Percentiles rank a stretch among this genome's conserved stretches.
phyloP scores from a whole-genome alignment of 106 monocot species.

The Dendrobium nobile region DNA sequence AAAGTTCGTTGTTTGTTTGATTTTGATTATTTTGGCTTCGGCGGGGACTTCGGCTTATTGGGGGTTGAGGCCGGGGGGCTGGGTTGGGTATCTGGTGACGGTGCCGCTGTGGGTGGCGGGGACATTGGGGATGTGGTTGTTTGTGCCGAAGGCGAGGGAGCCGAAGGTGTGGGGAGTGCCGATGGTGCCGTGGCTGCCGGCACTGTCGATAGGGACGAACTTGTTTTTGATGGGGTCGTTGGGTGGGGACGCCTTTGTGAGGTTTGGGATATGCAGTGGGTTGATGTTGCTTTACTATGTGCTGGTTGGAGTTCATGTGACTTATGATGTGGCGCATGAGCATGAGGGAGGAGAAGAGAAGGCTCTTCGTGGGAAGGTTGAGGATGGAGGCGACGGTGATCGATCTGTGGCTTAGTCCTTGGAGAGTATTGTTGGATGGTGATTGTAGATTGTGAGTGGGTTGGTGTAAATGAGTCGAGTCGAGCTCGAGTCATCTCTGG shows the following conservation, averaged over 20 bases:
- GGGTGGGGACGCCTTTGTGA: constrained; percentile 37
- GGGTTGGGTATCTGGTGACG: constrained; percentile 43
- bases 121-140: constrained; percentile 30
- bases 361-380: background rate
- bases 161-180: constrained; percentile 78
- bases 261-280: constrained; percentile 53
- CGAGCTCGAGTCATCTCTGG: too few species aligned
- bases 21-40: constrained; percentile 33
- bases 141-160: constrained; percentile 27
- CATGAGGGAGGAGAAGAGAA: background rate
- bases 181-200: constrained; percentile 69
- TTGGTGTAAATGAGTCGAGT: too few species aligned
- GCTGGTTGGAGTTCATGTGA: constrained; percentile 61
- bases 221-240: constrained; percentile 78
- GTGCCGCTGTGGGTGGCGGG: constrained; percentile 38
- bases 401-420: too few species aligned
- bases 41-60: constrained; percentile 46
- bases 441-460: too few species aligned
- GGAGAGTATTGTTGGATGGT: too few species aligned
- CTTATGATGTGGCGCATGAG: constrained; percentile 53
- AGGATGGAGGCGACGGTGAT: background rate
- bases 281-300: constrained; percentile 68
- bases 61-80: constrained; percentile 28
- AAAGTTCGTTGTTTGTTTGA: constrained; percentile 26
- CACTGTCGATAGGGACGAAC: constrained; percentile 61